Percentiles rank a stretch among this genome's conserved stretches.
These are phyloP conservation scores for Suillus alpinus DNA, from an alignment of 768 basidiomycete genomes.

Conservation along the genomic window DNA sequence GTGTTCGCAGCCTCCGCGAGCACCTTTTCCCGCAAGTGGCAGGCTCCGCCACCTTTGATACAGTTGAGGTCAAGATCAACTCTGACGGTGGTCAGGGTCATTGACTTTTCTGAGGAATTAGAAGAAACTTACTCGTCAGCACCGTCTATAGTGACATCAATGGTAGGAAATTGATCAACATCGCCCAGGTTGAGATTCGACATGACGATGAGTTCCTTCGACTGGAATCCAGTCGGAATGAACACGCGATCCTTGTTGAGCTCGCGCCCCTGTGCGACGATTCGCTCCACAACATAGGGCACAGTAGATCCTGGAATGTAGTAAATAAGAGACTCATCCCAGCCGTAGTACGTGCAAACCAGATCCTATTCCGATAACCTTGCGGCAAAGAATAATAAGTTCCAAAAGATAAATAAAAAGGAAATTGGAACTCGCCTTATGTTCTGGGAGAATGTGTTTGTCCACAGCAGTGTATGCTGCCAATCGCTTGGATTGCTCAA, in stretches of 20 bases:
- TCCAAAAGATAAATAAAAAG: not conserved
- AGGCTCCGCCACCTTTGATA: constrained; percentile 97
- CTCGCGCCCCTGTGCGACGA: constrained; percentile 75
- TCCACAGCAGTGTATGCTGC: constrained; percentile 97
- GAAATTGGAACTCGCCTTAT: constrained; percentile 57
- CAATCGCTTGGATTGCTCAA: constrained; percentile 85
- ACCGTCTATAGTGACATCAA: constrained; percentile 98
- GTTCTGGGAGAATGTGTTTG: constrained; percentile 74
- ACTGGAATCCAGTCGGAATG: constrained; percentile 95
- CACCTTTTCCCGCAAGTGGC: constrained; percentile 95
- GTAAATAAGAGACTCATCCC: not conserved
- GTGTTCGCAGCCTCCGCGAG: constrained; percentile 93
- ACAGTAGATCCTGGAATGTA: constrained; percentile 76
- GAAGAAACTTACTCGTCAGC: constrained; percentile 79
- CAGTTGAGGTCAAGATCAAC: constrained; percentile 85
- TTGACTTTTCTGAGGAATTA: not conserved
- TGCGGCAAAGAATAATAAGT: constrained; percentile 3
- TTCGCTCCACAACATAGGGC: constrained; percentile 94
- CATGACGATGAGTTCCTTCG: constrained; percentile 88
- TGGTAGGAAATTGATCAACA: constrained; percentile 80
- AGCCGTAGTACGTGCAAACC: constrained; percentile 36
- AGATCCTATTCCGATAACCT: constrained; percentile 89
- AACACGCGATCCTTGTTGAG: constrained; percentile 82
- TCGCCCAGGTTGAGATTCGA: constrained; percentile 80
- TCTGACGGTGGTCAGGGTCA: constrained; percentile 37